Evolutionary conservation across 768 basidiomycete species (phyloP), one percentile per base, ranked within the genome.

Genomic region (Psilocybe cubensis): DNA sequence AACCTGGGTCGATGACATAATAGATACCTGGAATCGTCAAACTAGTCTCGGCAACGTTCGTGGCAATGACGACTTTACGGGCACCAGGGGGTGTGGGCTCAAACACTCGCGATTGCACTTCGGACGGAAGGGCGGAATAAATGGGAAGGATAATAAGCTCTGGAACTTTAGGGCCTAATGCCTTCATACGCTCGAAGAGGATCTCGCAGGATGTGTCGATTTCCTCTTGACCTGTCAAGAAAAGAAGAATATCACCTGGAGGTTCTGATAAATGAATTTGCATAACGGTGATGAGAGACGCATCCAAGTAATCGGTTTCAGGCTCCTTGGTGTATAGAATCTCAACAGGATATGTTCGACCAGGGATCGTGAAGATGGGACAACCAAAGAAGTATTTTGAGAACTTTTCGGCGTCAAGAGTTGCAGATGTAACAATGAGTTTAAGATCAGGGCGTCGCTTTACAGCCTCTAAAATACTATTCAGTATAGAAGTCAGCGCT

Each of bases 291-390:
- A 98, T 98, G 59, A 99, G 88, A 21, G 96, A 95, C 0, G 96
- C 96, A 64, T 98, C 97, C 55, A 99, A 85, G 73, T 99, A 99
- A 73, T 99, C 97, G 20, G 84, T 83, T 73, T 98, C 97, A 0
- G 97, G 97, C 68, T 99, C 97, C 71, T 98, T 98, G 64, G 96
- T 98, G 76, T 98, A 99, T n/a, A 98, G 79, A 27, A 92, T 83
- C 73, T 99, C 97, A 60, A 98, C 97, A 5, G 97, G 97, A 75
- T 93, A 98, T n/a, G 95, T 95, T 67, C 96, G 89, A 64, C 97
- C 97, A n/a, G 97, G 97, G 62, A 99, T 98, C 33, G 96, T 97
- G 82, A 98, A 98, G 73, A 99, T 98, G 25, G 97, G 96, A 73
- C 96, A 98, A 5, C 92, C 94, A 71, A 89, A 97, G 80, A 99